phyloP scores from a whole-genome alignment of 495 filamentous ascomycete genomes.

The Hapsidospora chrysogenum region DNA sequence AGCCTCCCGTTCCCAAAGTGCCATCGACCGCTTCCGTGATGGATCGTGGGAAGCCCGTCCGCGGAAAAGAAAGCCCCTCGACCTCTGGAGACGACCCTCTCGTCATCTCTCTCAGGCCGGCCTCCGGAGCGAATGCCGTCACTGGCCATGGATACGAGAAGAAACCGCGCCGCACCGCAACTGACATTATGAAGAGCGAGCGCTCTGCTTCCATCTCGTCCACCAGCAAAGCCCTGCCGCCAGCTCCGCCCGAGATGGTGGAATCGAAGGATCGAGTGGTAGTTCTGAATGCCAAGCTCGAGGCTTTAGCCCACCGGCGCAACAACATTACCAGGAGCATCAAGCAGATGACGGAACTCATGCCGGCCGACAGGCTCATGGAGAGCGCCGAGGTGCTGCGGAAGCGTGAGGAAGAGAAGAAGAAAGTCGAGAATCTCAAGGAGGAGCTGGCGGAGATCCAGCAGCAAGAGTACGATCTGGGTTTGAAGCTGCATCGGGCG shows the following conservation, averaged over 20 bases:
- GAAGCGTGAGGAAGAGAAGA: slow-evolving; percentile 34
- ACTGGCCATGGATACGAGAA: no score
- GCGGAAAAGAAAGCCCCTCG: slow-evolving; percentile 1
- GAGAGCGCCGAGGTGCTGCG: slow-evolving; percentile 16
- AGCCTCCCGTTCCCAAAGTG: slow-evolving; percentile 15
- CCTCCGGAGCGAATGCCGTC: slow-evolving; percentile 4
- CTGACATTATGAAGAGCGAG: neutral
- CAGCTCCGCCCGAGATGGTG: slow-evolving; percentile 37
- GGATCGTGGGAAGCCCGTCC: slow-evolving; percentile 16
- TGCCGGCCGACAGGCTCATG: slow-evolving; percentile 34
- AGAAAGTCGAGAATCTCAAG: slow-evolving; percentile 50
- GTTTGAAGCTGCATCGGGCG: slow-evolving; percentile 63
- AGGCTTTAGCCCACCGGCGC: slow-evolving; percentile 46
- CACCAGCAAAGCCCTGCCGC: slow-evolving; percentile 39
- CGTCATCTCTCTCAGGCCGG: slow-evolving; percentile 1
- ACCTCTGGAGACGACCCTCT: slow-evolving; percentile 9
- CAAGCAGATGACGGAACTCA: slow-evolving; percentile 50
- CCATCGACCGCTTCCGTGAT: slow-evolving; percentile 16
- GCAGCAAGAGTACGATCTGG: slow-evolving; percentile 71
- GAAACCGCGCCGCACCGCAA: slow-evolving; percentile 1
- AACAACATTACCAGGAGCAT: slow-evolving; percentile 56
- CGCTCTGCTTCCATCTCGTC: slow-evolving; percentile 11
- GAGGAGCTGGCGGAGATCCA: slow-evolving; percentile 64
- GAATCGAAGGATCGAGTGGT: slow-evolving; percentile 41
- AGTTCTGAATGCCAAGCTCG: slow-evolving; percentile 47